Base-by-base conservation (phyloP, 768 basidiomycete genomes). In the Pholiota conissans region DNA sequence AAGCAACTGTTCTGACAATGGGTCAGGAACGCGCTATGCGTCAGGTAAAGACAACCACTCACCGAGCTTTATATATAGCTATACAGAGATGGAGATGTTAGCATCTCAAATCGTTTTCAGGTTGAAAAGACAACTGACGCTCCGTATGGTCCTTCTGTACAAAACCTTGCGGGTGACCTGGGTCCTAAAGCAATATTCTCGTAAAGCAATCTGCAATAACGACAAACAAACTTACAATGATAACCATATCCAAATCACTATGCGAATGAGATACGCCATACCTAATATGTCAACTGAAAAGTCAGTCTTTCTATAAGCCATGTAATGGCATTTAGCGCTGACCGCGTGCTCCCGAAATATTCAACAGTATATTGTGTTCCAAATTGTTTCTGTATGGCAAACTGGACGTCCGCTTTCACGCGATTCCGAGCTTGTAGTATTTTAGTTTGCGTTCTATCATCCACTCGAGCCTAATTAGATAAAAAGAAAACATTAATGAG, bases 201-300 rank as follows among this genome's bases (percentile, higher is more conserved):
- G 22, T 20, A 5, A 16, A 28, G 26, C 27, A 20, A 49, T 40
- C 1, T 5, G 40, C 22, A 14, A 14, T n/a, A 27, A 49, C 7
- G 39, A 20, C 13, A 16, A 42, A 30, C 40, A 16, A 10, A 68
- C 79, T 56, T 53, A 85, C 85, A 2, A 83, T 53, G 37, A 87
- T 67, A 8, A 82, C 73, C 47, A 85, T 60, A 62, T 85, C 84
- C 46, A 85, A 64, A 63, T 85, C 84, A 59, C 82, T 81, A 2
- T 49, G 60, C 2, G 54, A 39, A 29, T 67, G 61, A 37, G 76
- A 73, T 30, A 77, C 73, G 29, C 80, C 80, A 64, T 84, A 83
- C 24, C 72, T 73, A 49, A 34, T n/a, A 7, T 46, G 24, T 8
- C 11, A 24, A 29, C 72, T 73, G 47, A 34, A 18, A 7, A 49